phyloP scores from a whole-genome alignment of 129 eudicot species.

The Artemisia annua region DNA sequence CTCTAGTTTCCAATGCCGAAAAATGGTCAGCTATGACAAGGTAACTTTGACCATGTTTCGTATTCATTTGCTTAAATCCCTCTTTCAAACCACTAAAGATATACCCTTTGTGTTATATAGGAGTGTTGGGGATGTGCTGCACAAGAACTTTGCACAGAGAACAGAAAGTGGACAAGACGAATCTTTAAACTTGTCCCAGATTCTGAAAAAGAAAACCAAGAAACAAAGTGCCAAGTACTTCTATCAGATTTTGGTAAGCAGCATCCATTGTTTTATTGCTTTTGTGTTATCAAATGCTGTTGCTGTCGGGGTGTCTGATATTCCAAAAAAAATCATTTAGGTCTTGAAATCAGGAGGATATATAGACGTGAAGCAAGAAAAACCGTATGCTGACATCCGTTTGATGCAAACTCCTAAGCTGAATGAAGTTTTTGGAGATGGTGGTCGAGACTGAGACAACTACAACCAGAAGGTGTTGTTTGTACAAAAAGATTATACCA shows the following conservation, averaged over 20 bases:
- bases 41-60: slow-evolving; percentile 35
- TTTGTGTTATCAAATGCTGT: background rate
- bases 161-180: slow-evolving; percentile 43
- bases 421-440: slow-evolving; percentile 32
- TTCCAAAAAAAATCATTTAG: slow-evolving; percentile 27
- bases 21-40: slow-evolving; percentile 56
- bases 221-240: slow-evolving; percentile 65
- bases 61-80: background rate
- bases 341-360: slow-evolving; percentile 52
- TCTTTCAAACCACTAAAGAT: background rate
- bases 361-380: slow-evolving; percentile 57
- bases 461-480: slow-evolving; percentile 14
- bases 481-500: slow-evolving; percentile 20
- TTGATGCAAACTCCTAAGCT: slow-evolving; percentile 44
- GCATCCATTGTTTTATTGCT: background rate
- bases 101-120: slow-evolving; percentile 36
- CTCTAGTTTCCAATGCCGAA: slow-evolving; percentile 46
- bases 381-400: slow-evolving; percentile 53
- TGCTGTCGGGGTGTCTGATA: background rate
- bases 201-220: slow-evolving; percentile 56
- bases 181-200: slow-evolving; percentile 47
- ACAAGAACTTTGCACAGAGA: slow-evolving; percentile 22
- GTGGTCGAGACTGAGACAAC: slow-evolving; percentile 8
- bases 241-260: slow-evolving; percentile 73
- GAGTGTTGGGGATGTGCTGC: slow-evolving; percentile 45